These are phyloP conservation scores for Pseudocercospora ulei DNA, from an alignment of 2,329 filamentous ascomycete genomes.

Conservation along the genomic window DNA sequence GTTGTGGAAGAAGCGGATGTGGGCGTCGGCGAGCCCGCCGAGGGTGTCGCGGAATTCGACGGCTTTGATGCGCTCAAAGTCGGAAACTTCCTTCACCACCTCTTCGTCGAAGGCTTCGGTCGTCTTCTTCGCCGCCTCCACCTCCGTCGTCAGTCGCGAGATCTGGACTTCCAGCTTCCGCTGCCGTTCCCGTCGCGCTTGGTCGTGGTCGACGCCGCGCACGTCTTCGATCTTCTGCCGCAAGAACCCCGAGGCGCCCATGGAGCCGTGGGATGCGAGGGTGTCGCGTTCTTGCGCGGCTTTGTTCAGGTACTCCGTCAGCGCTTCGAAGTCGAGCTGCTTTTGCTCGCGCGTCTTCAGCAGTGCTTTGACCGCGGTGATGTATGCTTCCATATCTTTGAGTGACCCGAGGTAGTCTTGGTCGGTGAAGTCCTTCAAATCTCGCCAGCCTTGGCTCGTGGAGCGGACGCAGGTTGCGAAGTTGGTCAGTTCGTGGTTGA, in stretches of 20 bases:
- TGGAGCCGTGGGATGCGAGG: slow-evolving; percentile 51
- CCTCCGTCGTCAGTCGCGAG: slow-evolving; percentile 79
- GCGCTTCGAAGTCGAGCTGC: slow-evolving; percentile 90
- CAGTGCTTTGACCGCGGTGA: slow-evolving; percentile 71
- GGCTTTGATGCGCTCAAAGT: slow-evolving; percentile 95
- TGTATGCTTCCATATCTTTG: slow-evolving; percentile 92
- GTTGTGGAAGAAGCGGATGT: slow-evolving; percentile 75
- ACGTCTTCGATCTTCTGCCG: slow-evolving; percentile 94
- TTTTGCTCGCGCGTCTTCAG: slow-evolving; percentile 94
- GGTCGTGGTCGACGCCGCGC: slow-evolving; percentile 90
- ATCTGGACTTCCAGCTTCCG: slow-evolving; percentile 88
- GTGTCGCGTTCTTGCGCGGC: slow-evolving; percentile 76
- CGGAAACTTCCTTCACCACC: slow-evolving; percentile 80
- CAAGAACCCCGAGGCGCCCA: slow-evolving; percentile 76
- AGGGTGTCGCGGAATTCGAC: slow-evolving; percentile 79
- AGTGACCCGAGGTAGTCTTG: slow-evolving; percentile 89
- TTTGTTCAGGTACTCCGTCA: slow-evolving; percentile 92
- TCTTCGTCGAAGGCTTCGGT: slow-evolving; percentile 93
- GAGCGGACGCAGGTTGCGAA: slow-evolving; percentile 83
- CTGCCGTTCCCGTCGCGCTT: slow-evolving; percentile 72
- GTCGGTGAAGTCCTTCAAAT: slow-evolving; percentile 83
- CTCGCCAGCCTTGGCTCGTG: slow-evolving; percentile 65
- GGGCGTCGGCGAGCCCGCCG: slow-evolving; percentile 69
- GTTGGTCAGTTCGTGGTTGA: slow-evolving; percentile 69
- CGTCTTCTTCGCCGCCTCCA: slow-evolving; percentile 75